A percentile compares a stretch with the other conserved stretches of the same genome.
phyloP scores from a whole-genome alignment of 768 basidiomycete species.

The Pisolithus orientalis region DNA sequence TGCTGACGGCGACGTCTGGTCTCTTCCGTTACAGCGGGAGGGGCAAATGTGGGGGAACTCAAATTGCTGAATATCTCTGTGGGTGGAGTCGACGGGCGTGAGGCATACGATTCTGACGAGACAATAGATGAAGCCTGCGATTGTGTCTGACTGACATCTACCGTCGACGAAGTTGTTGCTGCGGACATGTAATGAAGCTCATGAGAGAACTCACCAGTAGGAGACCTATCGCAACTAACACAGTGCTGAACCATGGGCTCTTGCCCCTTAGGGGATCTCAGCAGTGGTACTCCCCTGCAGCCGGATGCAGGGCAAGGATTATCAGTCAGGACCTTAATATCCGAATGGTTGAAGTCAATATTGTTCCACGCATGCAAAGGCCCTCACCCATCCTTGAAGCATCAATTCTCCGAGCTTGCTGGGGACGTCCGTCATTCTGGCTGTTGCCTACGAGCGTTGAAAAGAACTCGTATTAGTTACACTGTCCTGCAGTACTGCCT shows the following conservation, averaged over 20 bases:
- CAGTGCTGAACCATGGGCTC: slow-evolving; percentile 49
- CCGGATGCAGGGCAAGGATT: slow-evolving; percentile 46
- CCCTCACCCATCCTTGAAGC: slow-evolving; percentile 69
- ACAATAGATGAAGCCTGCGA: slow-evolving; percentile 33
- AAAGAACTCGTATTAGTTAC: not conserved
- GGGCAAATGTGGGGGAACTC: slow-evolving; percentile 58
- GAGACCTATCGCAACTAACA: slow-evolving; percentile 50
- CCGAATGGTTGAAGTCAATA: slow-evolving; percentile 1
- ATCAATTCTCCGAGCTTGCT: slow-evolving; percentile 60
- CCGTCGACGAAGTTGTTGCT: slow-evolving; percentile 9
- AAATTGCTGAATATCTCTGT: slow-evolving; percentile 63
- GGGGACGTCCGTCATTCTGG: slow-evolving; percentile 48
- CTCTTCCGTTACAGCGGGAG: slow-evolving; percentile 61
- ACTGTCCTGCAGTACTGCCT: too few species aligned
- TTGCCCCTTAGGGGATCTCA: slow-evolving; percentile 58
- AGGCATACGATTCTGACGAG: slow-evolving; percentile 46
- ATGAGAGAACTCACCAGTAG: slow-evolving; percentile 24
- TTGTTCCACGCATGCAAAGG: not conserved
- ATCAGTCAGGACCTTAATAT: slow-evolving; percentile 56
- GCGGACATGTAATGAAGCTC: not conserved
- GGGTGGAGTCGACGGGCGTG: slow-evolving; percentile 68
- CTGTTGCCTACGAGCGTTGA: not conserved
- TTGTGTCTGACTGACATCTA: slow-evolving; percentile 16
- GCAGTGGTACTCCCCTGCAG: slow-evolving; percentile 59
- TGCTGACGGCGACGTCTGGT: slow-evolving; percentile 66